Evolutionary conservation across 2,329 filamentous ascomycete genomes (phyloP).

Genomic region (Capronia epimyces): DNA sequence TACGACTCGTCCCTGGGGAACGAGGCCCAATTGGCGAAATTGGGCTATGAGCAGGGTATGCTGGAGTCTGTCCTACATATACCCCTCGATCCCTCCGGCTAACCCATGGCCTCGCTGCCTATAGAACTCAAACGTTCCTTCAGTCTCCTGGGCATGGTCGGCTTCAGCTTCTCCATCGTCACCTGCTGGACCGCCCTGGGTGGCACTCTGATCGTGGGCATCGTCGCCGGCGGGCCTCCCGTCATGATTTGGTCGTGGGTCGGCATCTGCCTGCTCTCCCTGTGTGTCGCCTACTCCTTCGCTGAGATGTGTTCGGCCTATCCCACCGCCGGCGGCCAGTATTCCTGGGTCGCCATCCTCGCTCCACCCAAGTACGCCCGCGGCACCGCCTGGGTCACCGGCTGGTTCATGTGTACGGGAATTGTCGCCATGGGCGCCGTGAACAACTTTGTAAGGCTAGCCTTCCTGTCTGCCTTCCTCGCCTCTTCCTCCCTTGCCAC

Average conservation of each 20-base stretch:
- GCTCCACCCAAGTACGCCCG: constrained; percentile 46
- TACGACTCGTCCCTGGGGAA: constrained; percentile 26
- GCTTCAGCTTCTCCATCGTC: constrained; percentile 55
- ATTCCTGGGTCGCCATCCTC: constrained; percentile 47
- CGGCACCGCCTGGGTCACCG: constrained; percentile 43
- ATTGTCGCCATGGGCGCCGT: constrained; percentile 29
- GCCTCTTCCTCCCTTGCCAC: neutral
- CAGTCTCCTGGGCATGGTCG: constrained; percentile 53
- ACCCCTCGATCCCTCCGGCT: neutral
- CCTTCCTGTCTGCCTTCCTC: neutral
- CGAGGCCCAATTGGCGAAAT: constrained; percentile 36
- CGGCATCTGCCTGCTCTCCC: constrained; percentile 47
- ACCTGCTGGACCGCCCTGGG: constrained; percentile 55
- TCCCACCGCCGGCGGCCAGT: constrained; percentile 48
- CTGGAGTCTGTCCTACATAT: neutral
- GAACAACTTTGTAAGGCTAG: constrained; percentile 28
- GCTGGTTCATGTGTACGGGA: constrained; percentile 49
- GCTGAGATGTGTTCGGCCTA: constrained; percentile 48
- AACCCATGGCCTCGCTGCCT: neutral
- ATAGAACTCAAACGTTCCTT: constrained; percentile 54
- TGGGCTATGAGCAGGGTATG: constrained; percentile 40
- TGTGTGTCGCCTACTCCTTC: constrained; percentile 54
- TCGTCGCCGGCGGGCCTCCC: constrained; percentile 52
- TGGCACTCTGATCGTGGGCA: constrained; percentile 53
- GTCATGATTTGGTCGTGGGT: constrained; percentile 57